phyloP scores from a whole-genome alignment of 2,329 filamentous ascomycete genomes.

The Neofusicoccum umdonicola region DNA sequence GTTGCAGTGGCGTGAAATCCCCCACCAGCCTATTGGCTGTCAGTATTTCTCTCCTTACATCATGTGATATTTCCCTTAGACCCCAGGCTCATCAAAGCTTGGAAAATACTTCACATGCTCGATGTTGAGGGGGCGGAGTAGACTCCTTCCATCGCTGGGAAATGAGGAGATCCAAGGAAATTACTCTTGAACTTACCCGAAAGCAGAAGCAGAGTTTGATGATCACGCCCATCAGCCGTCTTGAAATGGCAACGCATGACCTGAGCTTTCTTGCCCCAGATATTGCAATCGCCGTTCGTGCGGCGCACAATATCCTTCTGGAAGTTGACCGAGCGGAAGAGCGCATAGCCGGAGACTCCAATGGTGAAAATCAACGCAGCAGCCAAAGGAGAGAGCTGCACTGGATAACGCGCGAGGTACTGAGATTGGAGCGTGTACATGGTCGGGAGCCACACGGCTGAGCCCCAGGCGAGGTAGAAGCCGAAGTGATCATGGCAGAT shows the following conservation, averaged over 20 bases:
- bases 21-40: constrained; percentile 37
- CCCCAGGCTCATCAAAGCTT: background rate
- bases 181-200: constrained; percentile 24
- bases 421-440: constrained; percentile 51
- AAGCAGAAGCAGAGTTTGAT: constrained; percentile 37
- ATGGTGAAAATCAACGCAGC: constrained; percentile 29
- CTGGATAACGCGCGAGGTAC: constrained; percentile 46
- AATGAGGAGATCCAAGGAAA: background rate
- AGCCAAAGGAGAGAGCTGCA: constrained; percentile 26
- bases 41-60: background rate
- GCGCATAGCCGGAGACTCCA: constrained; percentile 40
- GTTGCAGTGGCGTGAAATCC: constrained; percentile 41
- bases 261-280: constrained; percentile 45
- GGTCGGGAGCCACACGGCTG: constrained; percentile 45
- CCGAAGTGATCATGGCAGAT: constrained; percentile 46
- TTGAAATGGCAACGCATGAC: constrained; percentile 41
- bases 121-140: background rate
- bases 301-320: constrained; percentile 46
- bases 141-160: background rate
- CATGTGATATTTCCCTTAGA: background rate
- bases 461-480: constrained; percentile 34
- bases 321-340: constrained; percentile 48
- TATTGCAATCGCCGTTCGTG: constrained; percentile 39
- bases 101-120: background rate
- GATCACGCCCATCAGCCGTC: constrained; percentile 40